phyloP scores from a whole-genome alignment of 2,329 filamentous ascomycete species.

The Stylonectria norvegica region DNA sequence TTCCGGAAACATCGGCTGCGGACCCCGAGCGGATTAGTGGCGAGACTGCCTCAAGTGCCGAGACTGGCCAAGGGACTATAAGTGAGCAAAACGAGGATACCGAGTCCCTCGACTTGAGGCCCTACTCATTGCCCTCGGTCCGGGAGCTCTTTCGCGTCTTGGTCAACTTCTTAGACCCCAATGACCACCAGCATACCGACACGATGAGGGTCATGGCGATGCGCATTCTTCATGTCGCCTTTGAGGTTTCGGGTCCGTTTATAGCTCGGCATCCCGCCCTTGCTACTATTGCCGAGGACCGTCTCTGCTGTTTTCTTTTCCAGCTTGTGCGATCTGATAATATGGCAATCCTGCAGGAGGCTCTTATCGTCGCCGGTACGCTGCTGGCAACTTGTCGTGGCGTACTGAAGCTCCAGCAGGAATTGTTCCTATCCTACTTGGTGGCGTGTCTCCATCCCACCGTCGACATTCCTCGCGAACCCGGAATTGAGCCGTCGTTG shows the following conservation, averaged over 20 bases:
- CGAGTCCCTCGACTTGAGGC: constrained; percentile 63
- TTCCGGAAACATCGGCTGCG: constrained; percentile 14
- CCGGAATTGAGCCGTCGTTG: constrained; percentile 83
- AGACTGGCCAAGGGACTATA: constrained; percentile 11
- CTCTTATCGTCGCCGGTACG: constrained; percentile 86
- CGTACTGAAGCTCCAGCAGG: constrained; percentile 92
- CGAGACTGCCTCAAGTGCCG: constrained; percentile 52
- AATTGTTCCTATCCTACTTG: constrained; percentile 90
- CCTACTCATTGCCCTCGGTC: constrained; percentile 92
- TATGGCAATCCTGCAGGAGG: constrained; percentile 90
- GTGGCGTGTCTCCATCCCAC: constrained; percentile 90
- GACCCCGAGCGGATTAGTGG: constrained; percentile 38
- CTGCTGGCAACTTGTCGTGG: constrained; percentile 84
- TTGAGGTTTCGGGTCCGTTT: constrained; percentile 92
- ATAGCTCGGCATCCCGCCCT: constrained; percentile 90
- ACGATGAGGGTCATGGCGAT: constrained; percentile 96
- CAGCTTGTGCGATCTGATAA: constrained; percentile 96
- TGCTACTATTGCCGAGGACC: constrained; percentile 84
- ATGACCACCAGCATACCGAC: constrained; percentile 89
- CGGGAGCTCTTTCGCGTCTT: constrained; percentile 90
- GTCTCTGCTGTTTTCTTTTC: constrained; percentile 89
- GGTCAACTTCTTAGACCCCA: constrained; percentile 88
- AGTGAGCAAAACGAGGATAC: constrained; percentile 38
- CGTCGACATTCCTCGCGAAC: constrained; percentile 89
- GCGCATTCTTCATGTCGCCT: constrained; percentile 92